Percentiles rank a stretch among this genome's conserved stretches.
Evolutionary conservation across 2,329 filamentous ascomycete genomes (phyloP).

Genomic region (Fusarium stilboides): DNA sequence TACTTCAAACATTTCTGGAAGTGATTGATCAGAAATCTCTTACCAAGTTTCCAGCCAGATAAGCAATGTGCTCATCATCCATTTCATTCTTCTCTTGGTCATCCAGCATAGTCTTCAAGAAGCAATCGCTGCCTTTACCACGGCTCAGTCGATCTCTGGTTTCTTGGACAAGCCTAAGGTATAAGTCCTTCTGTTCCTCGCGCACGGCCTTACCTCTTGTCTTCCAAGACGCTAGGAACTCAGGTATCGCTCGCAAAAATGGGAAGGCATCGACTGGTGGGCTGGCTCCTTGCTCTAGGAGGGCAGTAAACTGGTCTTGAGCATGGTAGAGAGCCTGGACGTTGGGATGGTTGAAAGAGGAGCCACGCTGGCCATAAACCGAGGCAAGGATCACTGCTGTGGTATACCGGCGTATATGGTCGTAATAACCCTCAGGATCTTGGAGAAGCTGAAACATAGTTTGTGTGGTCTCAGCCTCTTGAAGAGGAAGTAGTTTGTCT

Average conservation of each 20-base stretch:
- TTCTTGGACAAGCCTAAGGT: conserved; percentile 10
- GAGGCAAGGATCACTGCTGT: conserved; percentile 47
- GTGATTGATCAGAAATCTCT: neutral
- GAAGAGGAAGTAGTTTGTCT: conserved; percentile 28
- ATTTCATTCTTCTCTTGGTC: conserved; percentile 7
- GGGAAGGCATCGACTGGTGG: conserved; percentile 50
- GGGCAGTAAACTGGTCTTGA: conserved; percentile 44
- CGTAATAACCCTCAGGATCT: conserved; percentile 24
- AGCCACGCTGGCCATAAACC: conserved; percentile 40
- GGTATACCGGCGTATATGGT: conserved; percentile 45
- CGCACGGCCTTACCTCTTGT: conserved; percentile 37
- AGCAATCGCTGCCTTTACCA: conserved; percentile 17
- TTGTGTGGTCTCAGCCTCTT: conserved; percentile 42
- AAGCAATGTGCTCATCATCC: conserved; percentile 16
- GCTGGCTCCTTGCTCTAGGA: conserved; percentile 47
- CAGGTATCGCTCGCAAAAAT: conserved; percentile 40
- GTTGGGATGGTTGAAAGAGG: conserved; percentile 22
- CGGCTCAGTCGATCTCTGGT: conserved; percentile 5
- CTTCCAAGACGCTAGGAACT: conserved; percentile 44
- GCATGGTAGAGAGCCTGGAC: conserved; percentile 38
- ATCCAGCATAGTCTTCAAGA: conserved; percentile 4
- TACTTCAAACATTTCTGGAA: neutral
- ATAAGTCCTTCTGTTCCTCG: conserved; percentile 42
- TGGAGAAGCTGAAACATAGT: conserved; percentile 40
- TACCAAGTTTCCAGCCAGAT: conserved; percentile 8